phyloP scores from a whole-genome alignment of 768 basidiomycete species.

The Termitomyces titanicus region DNA sequence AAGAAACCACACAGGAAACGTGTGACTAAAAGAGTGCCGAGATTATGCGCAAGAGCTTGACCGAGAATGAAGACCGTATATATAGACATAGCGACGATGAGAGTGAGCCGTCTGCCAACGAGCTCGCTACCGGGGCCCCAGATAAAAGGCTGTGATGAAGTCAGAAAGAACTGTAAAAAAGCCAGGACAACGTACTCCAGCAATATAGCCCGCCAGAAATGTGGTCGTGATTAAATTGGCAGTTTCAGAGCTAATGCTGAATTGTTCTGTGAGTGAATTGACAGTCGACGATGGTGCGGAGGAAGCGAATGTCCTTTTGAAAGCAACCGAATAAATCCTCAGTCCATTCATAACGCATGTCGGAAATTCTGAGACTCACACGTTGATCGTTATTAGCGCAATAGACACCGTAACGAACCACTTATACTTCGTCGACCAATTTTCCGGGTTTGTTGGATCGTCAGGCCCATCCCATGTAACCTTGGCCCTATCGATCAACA shows the following conservation, averaged over 20 bases:
- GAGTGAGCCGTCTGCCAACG: conserved; percentile 48
- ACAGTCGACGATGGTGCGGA: conserved; percentile 48
- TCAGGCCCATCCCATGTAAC: conserved; percentile 54
- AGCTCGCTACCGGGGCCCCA: conserved; percentile 66
- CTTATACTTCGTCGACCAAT: conserved; percentile 42
- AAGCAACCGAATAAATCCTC: neutral
- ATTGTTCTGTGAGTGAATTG: conserved; percentile 30
- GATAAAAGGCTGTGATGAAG: conserved; percentile 35
- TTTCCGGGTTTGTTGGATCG: conserved; percentile 56
- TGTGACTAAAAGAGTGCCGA: conserved; percentile 55
- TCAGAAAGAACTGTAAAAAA: neutral
- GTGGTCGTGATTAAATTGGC: conserved; percentile 46
- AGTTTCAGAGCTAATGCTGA: conserved; percentile 38
- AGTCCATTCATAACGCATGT: neutral
- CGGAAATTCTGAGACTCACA: conserved; percentile 31
- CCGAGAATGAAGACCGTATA: conserved; percentile 59
- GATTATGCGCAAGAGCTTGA: conserved; percentile 57
- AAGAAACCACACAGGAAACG: conserved; percentile 64
- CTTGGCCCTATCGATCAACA: conserved; percentile 27
- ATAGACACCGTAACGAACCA: conserved; percentile 44
- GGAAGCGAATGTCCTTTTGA: conserved; percentile 52
- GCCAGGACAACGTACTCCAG: conserved; percentile 32
- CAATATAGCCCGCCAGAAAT: conserved; percentile 50
- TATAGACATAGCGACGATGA: conserved; percentile 43
- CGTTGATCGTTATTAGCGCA: conserved; percentile 50